Evolutionary conservation across 768 basidiomycete genomes (phyloP).

Genomic region (Mrakia frigida): DNA sequence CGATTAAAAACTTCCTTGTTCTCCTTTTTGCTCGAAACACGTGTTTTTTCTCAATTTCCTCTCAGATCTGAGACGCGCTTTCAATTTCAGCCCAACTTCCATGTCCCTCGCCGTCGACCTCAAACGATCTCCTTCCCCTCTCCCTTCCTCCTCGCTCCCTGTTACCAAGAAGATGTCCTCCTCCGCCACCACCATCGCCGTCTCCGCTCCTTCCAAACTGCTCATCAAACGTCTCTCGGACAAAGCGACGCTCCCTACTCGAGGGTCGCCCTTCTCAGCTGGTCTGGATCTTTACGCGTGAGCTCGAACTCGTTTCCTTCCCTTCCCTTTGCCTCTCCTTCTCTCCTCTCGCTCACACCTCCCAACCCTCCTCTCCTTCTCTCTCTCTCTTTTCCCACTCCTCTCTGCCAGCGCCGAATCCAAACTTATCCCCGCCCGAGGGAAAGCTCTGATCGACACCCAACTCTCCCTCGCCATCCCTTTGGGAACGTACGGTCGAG

Average conservation of each 20-base stretch:
- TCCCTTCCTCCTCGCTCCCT: neutral
- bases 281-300: slow-evolving; percentile 95
- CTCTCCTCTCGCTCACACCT: neutral
- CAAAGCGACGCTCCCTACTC: slow-evolving; percentile 75
- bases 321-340: neutral
- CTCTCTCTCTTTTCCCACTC: neutral
- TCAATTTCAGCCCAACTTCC: neutral
- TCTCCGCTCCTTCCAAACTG: slow-evolving; percentile 44
- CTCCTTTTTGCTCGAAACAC: neutral
- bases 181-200: neutral
- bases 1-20: neutral
- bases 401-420: slow-evolving; percentile 63
- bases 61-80: neutral
- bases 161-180: neutral
- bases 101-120: neutral
- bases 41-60: neutral
- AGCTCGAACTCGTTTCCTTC: slow-evolving; percentile 31
- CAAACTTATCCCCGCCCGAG: slow-evolving; percentile 76
- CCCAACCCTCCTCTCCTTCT: neutral
- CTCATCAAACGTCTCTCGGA: slow-evolving; percentile 79
- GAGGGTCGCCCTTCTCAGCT: slow-evolving; percentile 78
- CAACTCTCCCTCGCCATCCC: slow-evolving; percentile 93
- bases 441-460: slow-evolving; percentile 86
- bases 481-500: slow-evolving; percentile 86
- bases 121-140: neutral